phyloP scores from a whole-genome alignment of 257 asterid genomes.

The Scutellaria baicalensis region DNA sequence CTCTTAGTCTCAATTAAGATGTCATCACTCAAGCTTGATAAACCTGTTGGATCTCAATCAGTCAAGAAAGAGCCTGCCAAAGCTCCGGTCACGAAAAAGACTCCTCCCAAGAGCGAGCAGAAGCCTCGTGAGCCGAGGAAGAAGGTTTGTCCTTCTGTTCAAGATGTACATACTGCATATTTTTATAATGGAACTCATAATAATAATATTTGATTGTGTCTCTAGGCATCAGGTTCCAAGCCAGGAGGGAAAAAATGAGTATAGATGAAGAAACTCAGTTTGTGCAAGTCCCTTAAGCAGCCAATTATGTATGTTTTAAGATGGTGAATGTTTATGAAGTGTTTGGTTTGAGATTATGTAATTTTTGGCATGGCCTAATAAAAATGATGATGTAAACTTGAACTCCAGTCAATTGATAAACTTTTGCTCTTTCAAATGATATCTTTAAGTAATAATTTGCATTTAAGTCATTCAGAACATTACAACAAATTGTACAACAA shows the following conservation, averaged over 20 bases:
- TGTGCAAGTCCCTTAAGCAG: conserved; percentile 1
- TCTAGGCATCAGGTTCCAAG: conserved; percentile 27
- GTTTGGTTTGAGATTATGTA: conserved; percentile 11
- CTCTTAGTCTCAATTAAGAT: conserved; percentile 2
- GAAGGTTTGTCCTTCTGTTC: conserved; percentile 28
- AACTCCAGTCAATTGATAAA: not conserved
- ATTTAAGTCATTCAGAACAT: not conserved
- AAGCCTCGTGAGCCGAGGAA: conserved; percentile 45
- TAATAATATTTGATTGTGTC: not conserved
- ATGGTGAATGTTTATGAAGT: conserved; percentile 1
- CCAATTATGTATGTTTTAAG: not conserved
- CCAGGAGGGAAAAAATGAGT: conserved; percentile 29
- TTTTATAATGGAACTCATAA: too few species aligned
- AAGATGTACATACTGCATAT: not conserved
- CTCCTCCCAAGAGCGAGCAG: conserved; percentile 25
- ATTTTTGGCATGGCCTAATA: conserved; percentile 9
- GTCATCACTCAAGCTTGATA: conserved; percentile 47
- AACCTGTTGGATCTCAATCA: conserved; percentile 27
- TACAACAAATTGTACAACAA: too few species aligned
- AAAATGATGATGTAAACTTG: not conserved
- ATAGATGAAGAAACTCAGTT: not conserved
- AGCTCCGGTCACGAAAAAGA: conserved; percentile 28
- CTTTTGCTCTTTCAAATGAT: not conserved
- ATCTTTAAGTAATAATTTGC: not conserved
- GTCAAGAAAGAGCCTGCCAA: conserved; percentile 32